Percentiles rank a stretch among this genome's conserved stretches.
These are phyloP conservation scores for Phalaenopsis hybrid DNA, from an alignment of 116 monocot genomes.

Conservation along the genomic window DNA sequence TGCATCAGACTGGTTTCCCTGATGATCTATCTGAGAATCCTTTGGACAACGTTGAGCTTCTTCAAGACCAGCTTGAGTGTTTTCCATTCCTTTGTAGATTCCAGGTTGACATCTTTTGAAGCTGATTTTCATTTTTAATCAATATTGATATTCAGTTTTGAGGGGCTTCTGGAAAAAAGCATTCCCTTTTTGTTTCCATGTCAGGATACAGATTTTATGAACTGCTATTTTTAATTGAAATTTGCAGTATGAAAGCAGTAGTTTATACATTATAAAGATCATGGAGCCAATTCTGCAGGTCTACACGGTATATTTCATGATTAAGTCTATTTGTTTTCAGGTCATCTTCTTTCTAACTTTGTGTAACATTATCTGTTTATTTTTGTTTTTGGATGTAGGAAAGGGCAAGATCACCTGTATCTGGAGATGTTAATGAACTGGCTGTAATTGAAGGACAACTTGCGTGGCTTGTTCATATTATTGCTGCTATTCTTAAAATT, in stretches of 20 bases:
- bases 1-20: slow-evolving; percentile 64
- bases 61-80: slow-evolving; percentile 95
- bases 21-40: slow-evolving; percentile 89
- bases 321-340: neutral
- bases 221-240: neutral
- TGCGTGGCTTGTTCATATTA: slow-evolving; percentile 92
- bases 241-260: slow-evolving; percentile 82
- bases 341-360: neutral
- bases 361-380: neutral
- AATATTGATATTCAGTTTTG: slow-evolving; percentile 4
- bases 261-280: slow-evolving; percentile 82
- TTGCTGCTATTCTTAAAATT: slow-evolving; percentile 89
- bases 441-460: slow-evolving; percentile 82
- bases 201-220: slow-evolving; percentile 5
- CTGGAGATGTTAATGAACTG: slow-evolving; percentile 57
- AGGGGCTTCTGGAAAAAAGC: neutral
- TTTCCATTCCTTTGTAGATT: slow-evolving; percentile 93
- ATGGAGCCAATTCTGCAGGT: slow-evolving; percentile 91
- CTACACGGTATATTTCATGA: slow-evolving; percentile 53
- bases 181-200: neutral
- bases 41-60: slow-evolving; percentile 91
- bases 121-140: slow-evolving; percentile 11
- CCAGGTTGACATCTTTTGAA: slow-evolving; percentile 47
- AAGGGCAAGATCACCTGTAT: slow-evolving; percentile 44
- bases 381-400: slow-evolving; percentile 38